Base-by-base conservation (phyloP, 176 grass and related monocot species). In the Carex cristatella region DNA sequence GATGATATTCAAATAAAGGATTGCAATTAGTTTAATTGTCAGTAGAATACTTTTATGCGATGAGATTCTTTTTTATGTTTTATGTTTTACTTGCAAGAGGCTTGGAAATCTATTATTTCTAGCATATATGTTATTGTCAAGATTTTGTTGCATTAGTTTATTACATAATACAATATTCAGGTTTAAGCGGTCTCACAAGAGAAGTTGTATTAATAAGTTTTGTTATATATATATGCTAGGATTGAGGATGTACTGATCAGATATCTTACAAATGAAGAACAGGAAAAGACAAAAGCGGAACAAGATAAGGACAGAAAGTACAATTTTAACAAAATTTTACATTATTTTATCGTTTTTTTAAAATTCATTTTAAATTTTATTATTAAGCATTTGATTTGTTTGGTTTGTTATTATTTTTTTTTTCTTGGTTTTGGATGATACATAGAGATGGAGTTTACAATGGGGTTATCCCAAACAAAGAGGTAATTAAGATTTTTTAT, bases 211-310 rank as follows among this genome's bases (percentile, higher is more conserved):
- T 56, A 5, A 55, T 42, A 5, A 42, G 3, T 31, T 77, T 32
- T 77, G 11, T 4, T 23, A 35, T 1, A 2, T 56, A 67, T 37
- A 33, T 30, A 62, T 83, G 32, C 3, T 54, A 94, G 93, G 69
- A 94, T 94, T 30, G 93, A 94, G 84, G 93, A 94, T 82, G 90
- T 94, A 0, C 66, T 94, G n/a, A n/a, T 37, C 0, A 92, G 86
- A 61, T 94, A 92, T 62, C 84, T 94, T 23, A 87, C 0, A 40
- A 5, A 40, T 6, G 38, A 40, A 5, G 83, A 94, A 54, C 85
- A 85, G 48, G 93, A 92, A 44, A 87, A 87, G n/a, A 81, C 78
- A 87, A 2, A 38, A 2, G 11, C 49, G 84, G 90, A 90, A 85
- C 86, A 46, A 89, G 63, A 19, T 13, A 8, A 42, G 57, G 30